phyloP scores from a whole-genome alignment of 768 basidiomycete genomes.

The Vararia minispora region DNA sequence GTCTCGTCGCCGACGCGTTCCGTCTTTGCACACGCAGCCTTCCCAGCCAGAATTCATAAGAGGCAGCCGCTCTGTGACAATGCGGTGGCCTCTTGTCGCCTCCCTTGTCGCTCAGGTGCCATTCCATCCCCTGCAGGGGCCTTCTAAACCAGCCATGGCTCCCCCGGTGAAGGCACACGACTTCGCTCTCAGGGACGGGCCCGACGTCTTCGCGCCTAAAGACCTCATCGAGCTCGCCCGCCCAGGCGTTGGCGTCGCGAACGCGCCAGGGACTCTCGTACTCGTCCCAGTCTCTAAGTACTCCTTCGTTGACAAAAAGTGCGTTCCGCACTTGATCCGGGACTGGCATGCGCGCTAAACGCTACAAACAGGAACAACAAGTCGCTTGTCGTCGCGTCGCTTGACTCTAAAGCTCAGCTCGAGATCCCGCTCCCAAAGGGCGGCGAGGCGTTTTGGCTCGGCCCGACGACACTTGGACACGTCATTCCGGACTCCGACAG shows the following conservation, averaged over 20 bases:
- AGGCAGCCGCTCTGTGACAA: too few relatives aligned
- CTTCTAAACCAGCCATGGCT: conserved; percentile 1
- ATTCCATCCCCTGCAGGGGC: conserved; percentile 22
- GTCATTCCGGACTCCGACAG: conserved; percentile 43
- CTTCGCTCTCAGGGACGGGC: conserved; percentile 49
- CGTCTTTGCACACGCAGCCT: too few relatives aligned
- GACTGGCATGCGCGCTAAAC: not conserved
- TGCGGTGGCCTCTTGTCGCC: too few relatives aligned
- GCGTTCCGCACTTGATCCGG: conserved; percentile 17
- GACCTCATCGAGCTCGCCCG: conserved; percentile 61
- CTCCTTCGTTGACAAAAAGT: conserved; percentile 68
- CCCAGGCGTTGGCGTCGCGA: conserved; percentile 57
- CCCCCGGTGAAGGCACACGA: conserved; percentile 14
- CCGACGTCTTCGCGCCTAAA: conserved; percentile 56
- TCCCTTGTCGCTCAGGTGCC: conserved; percentile 47
- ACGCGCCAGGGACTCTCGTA: conserved; percentile 56
- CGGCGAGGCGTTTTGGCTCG: conserved; percentile 75
- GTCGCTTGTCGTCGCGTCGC: conserved; percentile 48
- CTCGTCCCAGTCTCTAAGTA: conserved; percentile 57
- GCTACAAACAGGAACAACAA: conserved; percentile 48
- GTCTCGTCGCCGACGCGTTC: too few relatives aligned
- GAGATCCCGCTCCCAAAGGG: conserved; percentile 54
- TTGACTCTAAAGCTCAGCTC: conserved; percentile 38
- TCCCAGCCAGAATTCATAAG: too few relatives aligned
- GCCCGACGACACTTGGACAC: conserved; percentile 57